A percentile compares a stretch with the other conserved stretches of the same genome.
phyloP scores from a whole-genome alignment of 2,329 filamentous ascomycete genomes.

The Aspergillus flavus region DNA sequence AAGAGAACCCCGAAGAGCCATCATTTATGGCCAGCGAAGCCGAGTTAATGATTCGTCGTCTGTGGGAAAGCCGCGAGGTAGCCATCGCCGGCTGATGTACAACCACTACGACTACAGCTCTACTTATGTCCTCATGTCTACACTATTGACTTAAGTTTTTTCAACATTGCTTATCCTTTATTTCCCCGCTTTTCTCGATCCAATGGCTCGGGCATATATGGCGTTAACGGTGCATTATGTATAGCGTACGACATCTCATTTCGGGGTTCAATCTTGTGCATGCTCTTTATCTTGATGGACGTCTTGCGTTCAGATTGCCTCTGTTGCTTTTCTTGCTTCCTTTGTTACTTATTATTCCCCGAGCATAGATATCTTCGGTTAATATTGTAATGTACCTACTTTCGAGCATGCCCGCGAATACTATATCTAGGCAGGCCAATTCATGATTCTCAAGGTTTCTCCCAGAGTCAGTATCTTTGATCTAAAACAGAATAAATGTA shows the following conservation, averaged over 20 bases:
- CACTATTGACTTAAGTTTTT: conserved; percentile 5
- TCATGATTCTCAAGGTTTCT: background rate
- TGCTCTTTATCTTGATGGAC: background rate
- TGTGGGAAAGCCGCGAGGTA: conserved; percentile 48
- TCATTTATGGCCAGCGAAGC: conserved; percentile 30
- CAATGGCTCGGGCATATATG: conserved; percentile 2
- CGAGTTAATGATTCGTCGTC: conserved; percentile 45
- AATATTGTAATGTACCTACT: conserved; percentile 7
- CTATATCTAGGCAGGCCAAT: background rate
- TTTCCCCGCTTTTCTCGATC: background rate
- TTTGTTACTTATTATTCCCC: background rate
- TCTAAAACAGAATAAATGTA: background rate
- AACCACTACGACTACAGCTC: conserved; percentile 1
- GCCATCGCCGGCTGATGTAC: conserved; percentile 34
- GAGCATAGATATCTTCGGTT: conserved; percentile 5
- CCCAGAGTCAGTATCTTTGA: background rate
- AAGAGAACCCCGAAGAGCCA: conserved; percentile 28
- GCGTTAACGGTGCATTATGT: conserved; percentile 16
- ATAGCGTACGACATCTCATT: conserved; percentile 16
- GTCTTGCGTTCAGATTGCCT: background rate
- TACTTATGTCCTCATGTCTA: background rate
- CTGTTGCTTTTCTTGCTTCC: background rate
- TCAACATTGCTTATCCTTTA: conserved; percentile 8
- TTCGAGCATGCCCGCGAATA: background rate
- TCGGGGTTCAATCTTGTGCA: background rate